Percentiles rank a stretch among this genome's conserved stretches.
phyloP scores from a whole-genome alignment of 257 asterid genomes.

The Nyctanthes arbortristis region DNA sequence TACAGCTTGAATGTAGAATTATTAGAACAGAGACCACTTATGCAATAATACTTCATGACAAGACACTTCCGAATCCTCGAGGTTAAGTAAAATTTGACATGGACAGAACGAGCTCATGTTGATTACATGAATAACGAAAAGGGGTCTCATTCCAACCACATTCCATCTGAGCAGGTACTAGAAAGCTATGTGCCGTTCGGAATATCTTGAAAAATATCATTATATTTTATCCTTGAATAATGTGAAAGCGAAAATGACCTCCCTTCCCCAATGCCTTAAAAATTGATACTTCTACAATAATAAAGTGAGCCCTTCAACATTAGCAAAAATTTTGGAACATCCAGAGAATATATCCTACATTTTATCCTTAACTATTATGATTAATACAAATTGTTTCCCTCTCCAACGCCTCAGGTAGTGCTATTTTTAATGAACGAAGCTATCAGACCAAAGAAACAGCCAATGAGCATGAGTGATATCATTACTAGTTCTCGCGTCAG shows the following conservation, averaged over 20 bases:
- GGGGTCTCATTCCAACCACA: neutral
- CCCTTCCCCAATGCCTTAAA: too few species aligned
- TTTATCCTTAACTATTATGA: neutral
- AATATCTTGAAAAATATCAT: too few species aligned
- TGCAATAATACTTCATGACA: neutral
- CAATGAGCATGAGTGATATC: neutral
- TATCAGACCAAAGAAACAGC: neutral
- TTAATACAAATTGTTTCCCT: neutral
- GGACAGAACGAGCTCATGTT: neutral
- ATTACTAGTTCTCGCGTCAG: neutral
- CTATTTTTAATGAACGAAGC: neutral
- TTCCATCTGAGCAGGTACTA: neutral
- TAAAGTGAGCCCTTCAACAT: too few species aligned
- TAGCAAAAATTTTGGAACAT: neutral
- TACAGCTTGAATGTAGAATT: neutral
- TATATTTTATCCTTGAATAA: too few species aligned
- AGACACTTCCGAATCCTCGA: neutral
- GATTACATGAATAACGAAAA: neutral
- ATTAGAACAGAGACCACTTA: neutral
- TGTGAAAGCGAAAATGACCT: too few species aligned
- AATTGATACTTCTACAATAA: too few species aligned
- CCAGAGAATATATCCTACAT: neutral
- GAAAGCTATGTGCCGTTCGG: neutral
- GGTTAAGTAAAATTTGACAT: neutral
- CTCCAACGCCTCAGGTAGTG: neutral